phyloP scores from a whole-genome alignment of 2,329 filamentous ascomycete species.

The Talaromyces sp. region DNA sequence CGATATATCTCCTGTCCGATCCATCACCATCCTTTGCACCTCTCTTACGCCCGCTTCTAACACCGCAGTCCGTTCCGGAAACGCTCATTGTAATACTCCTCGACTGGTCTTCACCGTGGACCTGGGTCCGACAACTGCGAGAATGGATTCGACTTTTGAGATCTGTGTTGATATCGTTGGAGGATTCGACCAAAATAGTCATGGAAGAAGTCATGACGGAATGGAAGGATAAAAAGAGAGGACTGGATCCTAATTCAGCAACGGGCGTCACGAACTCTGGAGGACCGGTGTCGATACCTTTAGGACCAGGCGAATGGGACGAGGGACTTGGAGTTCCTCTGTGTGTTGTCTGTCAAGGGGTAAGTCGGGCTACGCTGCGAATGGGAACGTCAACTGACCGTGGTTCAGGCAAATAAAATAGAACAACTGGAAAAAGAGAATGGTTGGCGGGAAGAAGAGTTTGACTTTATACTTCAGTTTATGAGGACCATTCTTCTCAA shows the following conservation, averaged over 20 bases:
- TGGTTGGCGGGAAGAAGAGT: conserved; percentile 92
- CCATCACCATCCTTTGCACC: conserved; percentile 78
- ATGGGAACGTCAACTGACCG: background rate
- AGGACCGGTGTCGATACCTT: conserved; percentile 66
- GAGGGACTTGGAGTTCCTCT: conserved; percentile 81
- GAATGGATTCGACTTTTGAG: conserved; percentile 85
- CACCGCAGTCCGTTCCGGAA: conserved; percentile 76
- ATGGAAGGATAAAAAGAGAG: conserved; percentile 73
- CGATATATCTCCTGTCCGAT: conserved; percentile 81
- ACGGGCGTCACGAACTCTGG: conserved; percentile 57
- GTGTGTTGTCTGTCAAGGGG: conserved; percentile 94
- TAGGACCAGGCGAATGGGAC: conserved; percentile 90
- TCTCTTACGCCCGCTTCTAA: conserved; percentile 79
- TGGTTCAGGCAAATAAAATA: conserved; percentile 72
- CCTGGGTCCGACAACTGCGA: conserved; percentile 83
- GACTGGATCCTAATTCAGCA: conserved; percentile 49
- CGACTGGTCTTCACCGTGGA: conserved; percentile 91
- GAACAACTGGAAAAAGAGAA: conserved; percentile 85
- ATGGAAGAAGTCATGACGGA: conserved; percentile 82
- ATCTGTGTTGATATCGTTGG: conserved; percentile 69
- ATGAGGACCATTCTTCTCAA: conserved; percentile 84
- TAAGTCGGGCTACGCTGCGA: conserved; percentile 41
- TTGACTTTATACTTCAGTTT: conserved; percentile 92
- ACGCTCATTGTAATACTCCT: conserved; percentile 87
- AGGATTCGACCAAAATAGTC: conserved; percentile 70